Percentiles rank a stretch among this genome's conserved stretches.
These are phyloP conservation scores for Fusarium multiceps DNA, from an alignment of 2,329 filamentous ascomycete species.

Conservation along the genomic window DNA sequence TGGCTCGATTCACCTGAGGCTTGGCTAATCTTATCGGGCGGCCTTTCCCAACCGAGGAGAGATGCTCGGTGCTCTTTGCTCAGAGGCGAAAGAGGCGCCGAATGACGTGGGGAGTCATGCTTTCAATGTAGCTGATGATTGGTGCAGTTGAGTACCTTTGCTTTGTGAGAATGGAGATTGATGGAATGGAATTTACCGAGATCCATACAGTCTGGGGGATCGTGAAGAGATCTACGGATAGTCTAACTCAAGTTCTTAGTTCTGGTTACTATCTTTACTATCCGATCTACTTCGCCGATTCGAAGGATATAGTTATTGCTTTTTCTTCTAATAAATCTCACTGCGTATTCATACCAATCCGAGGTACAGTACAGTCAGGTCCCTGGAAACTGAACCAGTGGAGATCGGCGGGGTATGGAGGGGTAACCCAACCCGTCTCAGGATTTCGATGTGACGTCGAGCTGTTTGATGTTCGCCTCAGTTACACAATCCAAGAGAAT, in stretches of 20 bases:
- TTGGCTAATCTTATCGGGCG: slow-evolving; percentile 6
- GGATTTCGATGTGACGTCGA: slow-evolving; percentile 28
- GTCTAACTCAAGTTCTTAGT: neutral
- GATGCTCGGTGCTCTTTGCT: slow-evolving; percentile 14
- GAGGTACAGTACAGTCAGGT: neutral
- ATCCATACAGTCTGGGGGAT: slow-evolving; percentile 15
- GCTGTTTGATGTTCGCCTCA: slow-evolving; percentile 6
- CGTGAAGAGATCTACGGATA: neutral
- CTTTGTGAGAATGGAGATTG: slow-evolving; percentile 6
- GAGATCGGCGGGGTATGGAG: slow-evolving; percentile 31
- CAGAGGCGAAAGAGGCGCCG: slow-evolving; percentile 13
- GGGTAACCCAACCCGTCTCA: slow-evolving; percentile 22
- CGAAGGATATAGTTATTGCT: neutral
- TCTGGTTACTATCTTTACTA: neutral
- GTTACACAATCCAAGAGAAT: slow-evolving; percentile 22
- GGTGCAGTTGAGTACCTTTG: slow-evolving; percentile 20
- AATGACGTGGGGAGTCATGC: slow-evolving; percentile 35
- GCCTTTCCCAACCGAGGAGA: slow-evolving; percentile 27
- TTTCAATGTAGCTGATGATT: slow-evolving; percentile 17
- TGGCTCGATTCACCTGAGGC: slow-evolving; percentile 19
- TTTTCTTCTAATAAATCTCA: neutral
- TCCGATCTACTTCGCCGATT: neutral
- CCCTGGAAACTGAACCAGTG: neutral
- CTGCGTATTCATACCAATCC: neutral
- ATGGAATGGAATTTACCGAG: slow-evolving; percentile 22